Conservation (phyloP, 2,329 filamentous ascomycete genomes). For the Fusarium palustre region DNA sequence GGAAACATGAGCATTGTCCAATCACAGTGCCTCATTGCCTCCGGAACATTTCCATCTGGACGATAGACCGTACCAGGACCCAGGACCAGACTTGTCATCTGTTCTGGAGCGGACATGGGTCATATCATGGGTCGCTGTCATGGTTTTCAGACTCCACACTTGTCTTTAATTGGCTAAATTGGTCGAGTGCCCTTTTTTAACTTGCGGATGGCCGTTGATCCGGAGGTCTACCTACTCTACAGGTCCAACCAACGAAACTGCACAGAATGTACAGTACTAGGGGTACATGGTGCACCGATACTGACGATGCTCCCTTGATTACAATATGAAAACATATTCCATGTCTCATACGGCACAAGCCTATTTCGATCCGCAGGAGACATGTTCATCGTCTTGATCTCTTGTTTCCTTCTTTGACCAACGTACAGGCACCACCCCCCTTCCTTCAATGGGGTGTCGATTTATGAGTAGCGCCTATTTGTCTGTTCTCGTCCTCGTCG, state of each 20-base stretch:
- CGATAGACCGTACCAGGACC: background rate
- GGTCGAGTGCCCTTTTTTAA: constrained; percentile 13
- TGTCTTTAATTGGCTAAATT: constrained; percentile 13
- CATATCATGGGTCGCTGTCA: constrained; percentile 23
- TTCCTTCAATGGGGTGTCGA: constrained; percentile 7
- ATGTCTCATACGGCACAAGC: constrained; percentile 18
- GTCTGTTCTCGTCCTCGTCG: constrained; percentile 29
- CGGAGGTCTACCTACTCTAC: constrained; percentile 21
- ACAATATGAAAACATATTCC: constrained; percentile 12
- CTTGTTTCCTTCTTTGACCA: constrained; percentile 2
- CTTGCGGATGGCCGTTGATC: constrained; percentile 31
- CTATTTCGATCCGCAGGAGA: constrained; percentile 23
- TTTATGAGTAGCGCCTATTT: constrained; percentile 10
- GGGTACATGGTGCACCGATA: too few species aligned
- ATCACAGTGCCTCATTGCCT: constrained; percentile 11
- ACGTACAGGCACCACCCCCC: background rate
- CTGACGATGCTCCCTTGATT: constrained; percentile 17
- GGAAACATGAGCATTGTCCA: constrained; percentile 25
- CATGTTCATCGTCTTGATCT: constrained; percentile 10
- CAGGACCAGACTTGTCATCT: constrained; percentile 27
- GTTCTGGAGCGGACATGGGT: constrained; percentile 28
- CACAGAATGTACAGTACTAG: background rate
- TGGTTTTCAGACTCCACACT: background rate
- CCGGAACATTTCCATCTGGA: constrained; percentile 30
- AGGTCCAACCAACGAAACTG: background rate